Base-by-base conservation (phyloP, 1,139 yeast species). In the Nakaseomyces delphensis region DNA sequence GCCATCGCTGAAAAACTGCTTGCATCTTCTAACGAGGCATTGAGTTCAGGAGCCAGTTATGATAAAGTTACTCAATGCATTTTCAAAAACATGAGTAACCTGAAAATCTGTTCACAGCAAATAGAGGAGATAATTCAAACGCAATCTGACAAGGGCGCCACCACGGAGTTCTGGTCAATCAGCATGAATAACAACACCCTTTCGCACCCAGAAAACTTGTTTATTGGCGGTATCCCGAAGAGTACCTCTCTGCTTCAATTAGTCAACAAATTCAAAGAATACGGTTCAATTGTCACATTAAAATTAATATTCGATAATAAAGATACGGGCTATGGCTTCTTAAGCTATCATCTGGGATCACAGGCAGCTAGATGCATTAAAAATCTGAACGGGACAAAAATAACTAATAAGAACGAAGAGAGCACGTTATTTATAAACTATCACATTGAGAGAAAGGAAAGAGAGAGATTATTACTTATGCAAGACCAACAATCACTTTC, bases 201-300 rank as follows among this genome's bases (percentile, higher is more conserved):
- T 24, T 74, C 80, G 18, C 79, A 79, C 49, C 86, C 87, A 1
- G 85, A 84, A 0, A 75, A 76, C 51, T 57, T 80, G 25, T 79
- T 77, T 55, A 71, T 79, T 23, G 71, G 79, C 47, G 75, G 79
- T 2, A 53, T 73, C 10, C 59, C 63, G 3, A 63, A 63, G 53
- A 67, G 51, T 55, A 69, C 70, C 49, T 68, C 64, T 3, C 55
- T 65, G 7, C 65, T 63, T 19, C 68, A 69, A 38, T 46, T 73
- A 25, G 54, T 53, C 30, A 61, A 65, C 6, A 54, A 70, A 3
- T 71, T 72, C 49, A 53, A 55, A 31, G 62, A 64, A 6, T 72
- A 60, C 50, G 78, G 78, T 15, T 63, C 66, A 3, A 61, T 74
- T 11, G 51, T 65, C 4, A 62, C 70, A 4, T 65, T 74, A 43